Base-by-base conservation (phyloP, 306 rosid species). In the Leucaena leucocephala region DNA sequence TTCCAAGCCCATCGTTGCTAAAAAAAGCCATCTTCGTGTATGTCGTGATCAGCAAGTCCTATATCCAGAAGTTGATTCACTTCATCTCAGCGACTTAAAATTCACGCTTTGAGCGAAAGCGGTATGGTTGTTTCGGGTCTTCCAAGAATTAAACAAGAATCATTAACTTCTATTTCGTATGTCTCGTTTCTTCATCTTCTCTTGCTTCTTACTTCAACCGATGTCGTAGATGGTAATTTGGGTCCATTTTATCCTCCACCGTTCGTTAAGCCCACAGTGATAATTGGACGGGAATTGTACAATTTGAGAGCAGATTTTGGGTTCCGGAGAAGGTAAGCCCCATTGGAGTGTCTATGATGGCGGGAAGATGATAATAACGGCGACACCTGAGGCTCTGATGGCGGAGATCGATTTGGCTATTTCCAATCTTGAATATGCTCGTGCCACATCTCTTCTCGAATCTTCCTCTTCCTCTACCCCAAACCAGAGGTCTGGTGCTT, bases 401-500 rank as follows among this genome's bases (percentile, higher is more conserved):
- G 87, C 86, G 5, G 98, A 94, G 89, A 89, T 88, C 76, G 89
- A 91, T 75, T 71, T 89, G 4, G 97, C 98, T 7, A 92, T 94
- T 54, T 87, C 89, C 2, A 92, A 82, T 71, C 89, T 94, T 0
- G 97, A 94, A 68, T 74, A 86, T 76, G 72, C 88, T 40, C 90
- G 94, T 50, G 93, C 92, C 68, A 84, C 92, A 42, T 87, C 83
- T 34, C 4, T 10, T 16, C 89, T 92, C 6, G 89, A 88, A 33
- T 68, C 86, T 36, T 68, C 82, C 48, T 70, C 74, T 22, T 55
- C 79, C 68, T 76, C 13, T n/a, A 7, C 27, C 13, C 14, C 68
- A 2, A 74, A 68, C 12, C 65, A 55, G 49, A 71, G 67, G 69
- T 76, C 71, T 15, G 79, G 71, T 68, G 78, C 72, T 59, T 72